Conservation (phyloP, 2,329 filamentous ascomycete genomes). For the Alternaria burnsii region DNA sequence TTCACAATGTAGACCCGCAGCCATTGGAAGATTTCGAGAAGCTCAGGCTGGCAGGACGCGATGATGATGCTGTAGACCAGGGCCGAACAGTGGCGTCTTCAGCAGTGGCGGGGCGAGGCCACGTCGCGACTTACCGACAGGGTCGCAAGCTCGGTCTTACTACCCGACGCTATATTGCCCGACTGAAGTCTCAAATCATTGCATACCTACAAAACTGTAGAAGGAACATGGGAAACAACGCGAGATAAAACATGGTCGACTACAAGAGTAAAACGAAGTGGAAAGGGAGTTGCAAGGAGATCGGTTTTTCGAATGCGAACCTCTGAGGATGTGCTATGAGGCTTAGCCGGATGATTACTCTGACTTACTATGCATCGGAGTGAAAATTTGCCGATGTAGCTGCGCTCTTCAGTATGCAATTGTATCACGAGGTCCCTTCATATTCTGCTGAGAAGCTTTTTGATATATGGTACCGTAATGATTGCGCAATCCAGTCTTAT, state of each 20-base stretch:
- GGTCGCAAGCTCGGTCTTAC: background rate
- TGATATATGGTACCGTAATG: background rate
- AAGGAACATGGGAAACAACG: background rate
- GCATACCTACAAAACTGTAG: background rate
- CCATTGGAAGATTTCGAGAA: background rate
- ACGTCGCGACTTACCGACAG: background rate
- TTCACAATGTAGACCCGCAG: background rate
- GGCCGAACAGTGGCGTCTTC: background rate
- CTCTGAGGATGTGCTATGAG: background rate
- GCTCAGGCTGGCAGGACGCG: background rate
- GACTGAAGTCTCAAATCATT: background rate
- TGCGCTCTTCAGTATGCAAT: background rate
- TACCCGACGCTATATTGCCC: background rate
- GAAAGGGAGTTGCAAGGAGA: fast-evolving
- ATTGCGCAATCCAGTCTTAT: background rate
- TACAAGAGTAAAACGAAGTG: background rate
- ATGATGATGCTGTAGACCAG: background rate
- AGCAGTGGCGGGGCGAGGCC: background rate
- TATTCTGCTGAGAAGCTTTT: too few relatives aligned
- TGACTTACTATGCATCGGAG: background rate
- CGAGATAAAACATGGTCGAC: background rate
- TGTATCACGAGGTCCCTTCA: background rate
- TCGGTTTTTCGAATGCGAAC: background rate
- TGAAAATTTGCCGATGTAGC: background rate
- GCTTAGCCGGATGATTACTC: background rate